These are phyloP conservation scores for Sparassis latifolia DNA, from an alignment of 1,284 basidiomycete genomes.

Conservation along the genomic window DNA sequence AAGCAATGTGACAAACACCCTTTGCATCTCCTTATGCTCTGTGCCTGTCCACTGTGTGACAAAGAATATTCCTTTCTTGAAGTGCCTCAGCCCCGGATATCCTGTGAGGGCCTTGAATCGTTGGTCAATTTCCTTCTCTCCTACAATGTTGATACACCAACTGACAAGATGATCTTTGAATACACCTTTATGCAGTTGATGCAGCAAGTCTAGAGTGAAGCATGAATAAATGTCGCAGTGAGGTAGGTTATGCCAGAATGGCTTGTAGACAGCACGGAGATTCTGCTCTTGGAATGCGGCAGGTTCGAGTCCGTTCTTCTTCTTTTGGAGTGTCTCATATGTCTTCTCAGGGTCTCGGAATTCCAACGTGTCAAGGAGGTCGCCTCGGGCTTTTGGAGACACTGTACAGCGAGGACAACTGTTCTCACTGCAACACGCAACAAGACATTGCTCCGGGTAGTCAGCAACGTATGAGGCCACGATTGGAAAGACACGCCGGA, in stretches of 20 bases:
- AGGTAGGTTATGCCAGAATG: conserved; percentile 22
- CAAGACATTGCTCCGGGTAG: conserved; percentile 19
- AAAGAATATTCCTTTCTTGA: conserved; percentile 19
- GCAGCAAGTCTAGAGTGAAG: conserved; percentile 23
- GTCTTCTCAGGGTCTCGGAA: neutral
- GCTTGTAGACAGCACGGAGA: conserved; percentile 12
- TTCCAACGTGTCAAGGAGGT: conserved; percentile 2
- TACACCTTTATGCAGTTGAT: conserved; percentile 24
- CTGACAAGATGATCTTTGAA: conserved; percentile 24
- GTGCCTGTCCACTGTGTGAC: conserved; percentile 20
- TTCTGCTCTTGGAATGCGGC: conserved; percentile 6
- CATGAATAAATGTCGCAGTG: conserved; percentile 13
- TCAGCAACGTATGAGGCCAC: conserved; percentile 21
- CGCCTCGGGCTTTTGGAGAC: conserved; percentile 8
- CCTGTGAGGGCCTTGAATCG: conserved; percentile 14
- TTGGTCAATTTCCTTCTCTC: conserved; percentile 17
- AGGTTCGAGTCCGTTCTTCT: neutral
- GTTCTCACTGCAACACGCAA: conserved; percentile 14
- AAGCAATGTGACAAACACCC: conserved; percentile 18
- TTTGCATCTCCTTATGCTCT: conserved; percentile 22
- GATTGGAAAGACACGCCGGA: conserved; percentile 17
- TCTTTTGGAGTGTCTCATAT: neutral
- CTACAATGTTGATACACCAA: conserved; percentile 18
- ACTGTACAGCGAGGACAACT: conserved; percentile 14
- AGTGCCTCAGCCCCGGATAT: conserved; percentile 16